Evolutionary conservation across 108 stramenopile genomes (phyloP).

Genomic region (Cyclotella atomus): DNA sequence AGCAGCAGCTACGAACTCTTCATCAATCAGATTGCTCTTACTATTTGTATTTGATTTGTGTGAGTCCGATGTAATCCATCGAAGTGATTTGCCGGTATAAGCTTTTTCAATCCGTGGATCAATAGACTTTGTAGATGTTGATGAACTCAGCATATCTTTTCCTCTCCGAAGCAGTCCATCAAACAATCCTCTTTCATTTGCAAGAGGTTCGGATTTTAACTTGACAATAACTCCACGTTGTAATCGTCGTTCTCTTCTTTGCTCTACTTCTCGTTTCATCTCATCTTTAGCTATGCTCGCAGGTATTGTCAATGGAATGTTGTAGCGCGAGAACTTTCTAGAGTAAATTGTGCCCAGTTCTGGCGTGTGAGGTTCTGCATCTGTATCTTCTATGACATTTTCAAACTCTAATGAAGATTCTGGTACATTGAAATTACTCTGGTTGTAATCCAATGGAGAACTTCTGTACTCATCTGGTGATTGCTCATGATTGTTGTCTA

Average conservation of each 20-base stretch:
- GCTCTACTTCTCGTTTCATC: constrained; percentile 5
- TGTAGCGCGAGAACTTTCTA: background rate
- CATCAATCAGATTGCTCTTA: constrained; percentile 8
- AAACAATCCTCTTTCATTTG: background rate
- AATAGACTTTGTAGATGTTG: background rate
- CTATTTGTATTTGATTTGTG: background rate
- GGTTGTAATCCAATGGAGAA: background rate
- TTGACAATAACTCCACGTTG: constrained; percentile 6
- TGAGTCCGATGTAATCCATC: constrained; percentile 3
- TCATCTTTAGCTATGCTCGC: constrained; percentile 2
- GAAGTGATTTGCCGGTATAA: constrained; percentile 4
- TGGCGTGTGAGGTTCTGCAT: background rate
- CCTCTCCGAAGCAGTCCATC: background rate
- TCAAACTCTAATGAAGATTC: background rate
- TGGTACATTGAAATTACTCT: background rate
- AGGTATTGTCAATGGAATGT: constrained; percentile 7
- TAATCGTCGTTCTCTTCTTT: constrained; percentile 13
- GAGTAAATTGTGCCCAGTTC: background rate
- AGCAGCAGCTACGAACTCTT: constrained; percentile 45
- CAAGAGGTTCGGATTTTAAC: background rate
- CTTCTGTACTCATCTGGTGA: background rate
- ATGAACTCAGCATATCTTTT: background rate
- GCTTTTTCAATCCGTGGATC: constrained; percentile 1
- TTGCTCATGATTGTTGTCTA: background rate
- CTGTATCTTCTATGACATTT: too few species aligned